A percentile compares a stretch with the other conserved stretches of the same genome.
Conservation (phyloP, 306 rosid species). For the Cicer judaicum region DNA sequence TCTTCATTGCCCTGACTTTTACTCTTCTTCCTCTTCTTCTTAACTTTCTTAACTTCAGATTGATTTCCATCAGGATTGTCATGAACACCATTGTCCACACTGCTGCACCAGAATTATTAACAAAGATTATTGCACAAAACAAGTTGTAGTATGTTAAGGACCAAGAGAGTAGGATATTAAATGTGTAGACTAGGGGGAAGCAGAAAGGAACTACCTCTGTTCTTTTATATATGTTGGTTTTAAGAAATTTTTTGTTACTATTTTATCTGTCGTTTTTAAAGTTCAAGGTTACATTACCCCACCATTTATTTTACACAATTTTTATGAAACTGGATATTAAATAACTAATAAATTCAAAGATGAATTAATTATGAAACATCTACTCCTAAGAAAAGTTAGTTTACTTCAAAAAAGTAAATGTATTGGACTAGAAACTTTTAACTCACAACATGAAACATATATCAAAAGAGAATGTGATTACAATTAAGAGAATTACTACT, state of each 20-base stretch:
- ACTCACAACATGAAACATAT: background rate
- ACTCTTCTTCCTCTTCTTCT: constrained; percentile 66
- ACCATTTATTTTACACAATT: background rate
- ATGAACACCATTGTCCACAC: constrained; percentile 35
- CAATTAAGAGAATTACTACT: too few species aligned
- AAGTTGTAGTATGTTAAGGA: constrained; percentile 10
- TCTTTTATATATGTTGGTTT: background rate
- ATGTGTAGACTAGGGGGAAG: background rate
- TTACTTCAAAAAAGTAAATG: background rate
- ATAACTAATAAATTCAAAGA: background rate
- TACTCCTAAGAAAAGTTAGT: background rate
- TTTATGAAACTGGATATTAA: background rate
- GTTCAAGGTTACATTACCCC: background rate
- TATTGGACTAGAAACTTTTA: background rate
- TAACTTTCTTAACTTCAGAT: constrained; percentile 51
- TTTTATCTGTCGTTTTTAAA: background rate
- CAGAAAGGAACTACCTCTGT: background rate
- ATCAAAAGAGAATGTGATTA: background rate
- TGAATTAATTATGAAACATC: background rate
- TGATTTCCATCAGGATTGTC: constrained; percentile 51
- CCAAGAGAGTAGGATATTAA: constrained; percentile 3
- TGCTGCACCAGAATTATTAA: constrained; percentile 50
- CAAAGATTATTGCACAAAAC: constrained; percentile 37
- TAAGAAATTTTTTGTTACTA: background rate
- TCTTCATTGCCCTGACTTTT: constrained; percentile 55